Evolutionary conservation across 495 filamentous ascomycete species (phyloP).

Genomic region (Aspergillus olivimuriae): DNA sequence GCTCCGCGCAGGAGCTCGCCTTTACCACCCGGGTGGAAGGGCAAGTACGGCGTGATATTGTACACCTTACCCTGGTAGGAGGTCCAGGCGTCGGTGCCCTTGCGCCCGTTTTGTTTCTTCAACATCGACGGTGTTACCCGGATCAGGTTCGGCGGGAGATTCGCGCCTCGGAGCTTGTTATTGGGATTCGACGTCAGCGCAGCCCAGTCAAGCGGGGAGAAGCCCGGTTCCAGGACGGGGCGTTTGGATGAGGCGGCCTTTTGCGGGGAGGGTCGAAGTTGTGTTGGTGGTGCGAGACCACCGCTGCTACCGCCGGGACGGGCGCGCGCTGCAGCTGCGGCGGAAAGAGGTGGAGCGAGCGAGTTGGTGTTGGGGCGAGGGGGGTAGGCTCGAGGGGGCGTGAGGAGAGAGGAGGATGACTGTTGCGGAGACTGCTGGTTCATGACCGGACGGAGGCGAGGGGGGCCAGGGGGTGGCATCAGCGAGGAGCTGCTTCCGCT

Average conservation of each 20-base stretch:
- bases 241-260: slow-evolving; percentile 43
- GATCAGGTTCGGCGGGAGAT: slow-evolving; percentile 45
- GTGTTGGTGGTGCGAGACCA: slow-evolving; percentile 32
- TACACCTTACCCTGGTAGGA: slow-evolving; percentile 82
- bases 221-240: slow-evolving; percentile 76
- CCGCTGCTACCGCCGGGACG: slow-evolving; percentile 21
- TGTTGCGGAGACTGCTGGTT: slow-evolving; percentile 16
- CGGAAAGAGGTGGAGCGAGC: slow-evolving; percentile 20
- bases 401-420: slow-evolving; percentile 5
- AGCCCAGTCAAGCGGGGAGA: slow-evolving; percentile 95
- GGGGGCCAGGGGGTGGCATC: slow-evolving; percentile 34
- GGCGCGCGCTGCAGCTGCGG: slow-evolving; percentile 23
- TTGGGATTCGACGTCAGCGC: slow-evolving; percentile 58
- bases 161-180: slow-evolving; percentile 59
- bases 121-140: slow-evolving; percentile 76
- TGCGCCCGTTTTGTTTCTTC: slow-evolving; percentile 65
- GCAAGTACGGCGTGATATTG: slow-evolving; percentile 83
- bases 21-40: slow-evolving; percentile 89
- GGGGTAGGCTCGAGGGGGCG: slow-evolving; percentile 11
- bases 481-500: slow-evolving; percentile 18
- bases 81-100: slow-evolving; percentile 83
- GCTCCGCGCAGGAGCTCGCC: slow-evolving; percentile 77
- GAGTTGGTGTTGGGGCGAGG: slow-evolving; percentile 13
- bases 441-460: slow-evolving; percentile 21
- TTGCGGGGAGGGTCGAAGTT: slow-evolving; percentile 17